A percentile compares a stretch with the other conserved stretches of the same genome.
Evolutionary conservation across 371 early-diverging fungal species (phyloP).

Genomic region (Rhizopus arrhizus): DNA sequence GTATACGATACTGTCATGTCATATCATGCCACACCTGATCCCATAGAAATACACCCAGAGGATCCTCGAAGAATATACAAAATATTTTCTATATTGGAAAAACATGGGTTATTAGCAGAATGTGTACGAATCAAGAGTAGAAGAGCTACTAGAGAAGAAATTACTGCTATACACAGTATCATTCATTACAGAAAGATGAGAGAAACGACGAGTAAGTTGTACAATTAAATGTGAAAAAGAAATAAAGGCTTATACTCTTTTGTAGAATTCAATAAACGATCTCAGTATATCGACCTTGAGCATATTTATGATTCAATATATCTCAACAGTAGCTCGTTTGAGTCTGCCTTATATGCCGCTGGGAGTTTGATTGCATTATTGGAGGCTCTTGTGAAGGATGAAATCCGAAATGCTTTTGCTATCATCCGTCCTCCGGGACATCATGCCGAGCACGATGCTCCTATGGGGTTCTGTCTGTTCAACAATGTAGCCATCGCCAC

Average conservation of each 20-base stretch:
- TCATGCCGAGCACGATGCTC: conserved; percentile 77
- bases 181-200: conserved; percentile 28
- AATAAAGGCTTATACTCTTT: not conserved
- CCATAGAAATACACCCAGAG: conserved; percentile 70
- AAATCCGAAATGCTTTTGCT: conserved; percentile 79
- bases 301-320: conserved; percentile 69
- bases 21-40: conserved; percentile 55
- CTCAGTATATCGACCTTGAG: conserved; percentile 24
- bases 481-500: conserved; percentile 90
- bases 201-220: conserved; percentile 17
- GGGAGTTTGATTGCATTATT: conserved; percentile 79
- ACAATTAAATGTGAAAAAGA: too few species aligned
- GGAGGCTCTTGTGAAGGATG: conserved; percentile 64
- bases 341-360: conserved; percentile 67
- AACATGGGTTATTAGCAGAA: conserved; percentile 49
- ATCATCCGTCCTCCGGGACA: conserved; percentile 90
- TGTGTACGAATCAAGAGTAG: conserved; percentile 56
- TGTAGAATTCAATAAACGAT: conserved; percentile 18
- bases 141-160: conserved; percentile 58
- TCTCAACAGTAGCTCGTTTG: conserved; percentile 64
- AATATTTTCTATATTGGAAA: conserved; percentile 62
- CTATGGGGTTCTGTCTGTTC: conserved; percentile 85
- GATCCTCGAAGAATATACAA: conserved; percentile 70
- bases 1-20: conserved; percentile 72
- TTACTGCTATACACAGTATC: conserved; percentile 63